Base-by-base conservation (phyloP, 202 grass and related monocot species). In the Hordeum pubiflorum region DNA sequence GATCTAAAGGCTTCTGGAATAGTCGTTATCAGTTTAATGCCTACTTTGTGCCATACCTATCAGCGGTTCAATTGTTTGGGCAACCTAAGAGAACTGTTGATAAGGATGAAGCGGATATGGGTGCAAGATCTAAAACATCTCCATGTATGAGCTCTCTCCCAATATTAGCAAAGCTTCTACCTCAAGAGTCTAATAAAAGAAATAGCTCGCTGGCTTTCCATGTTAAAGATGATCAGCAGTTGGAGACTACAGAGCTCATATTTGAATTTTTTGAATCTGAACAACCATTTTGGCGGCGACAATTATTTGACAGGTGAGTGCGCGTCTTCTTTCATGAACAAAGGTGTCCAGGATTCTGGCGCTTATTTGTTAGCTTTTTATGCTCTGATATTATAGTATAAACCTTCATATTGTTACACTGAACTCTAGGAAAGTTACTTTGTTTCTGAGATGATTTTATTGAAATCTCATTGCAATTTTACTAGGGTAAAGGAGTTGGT, bases 261-360 rank as follows among this genome's bases (percentile, higher is more conserved):
- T 98, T 95, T 89, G 95, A 98, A 75, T 94, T 78, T 78, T 93
- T 98, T 58, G 88, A 93, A 93, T 86, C 79, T 81, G 95, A 95
- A 69, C 90, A 89, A 66, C 95, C 95, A 68, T 87, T 84, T 89
- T 66, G 68, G 17, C 89, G 90, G 44, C 72, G 44, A 8, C 69
- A 84, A 2, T 74, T 91, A 61, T 93, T 84, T 91, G 86, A 98
- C 37, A 98, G 86, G 95, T 97, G 74, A 91, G 90, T 91, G 86
- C 84, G 56, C 88, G 84, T 86, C 29, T 39, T 48, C 27, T 27
- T 88, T 57, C 52, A 40, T 61, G 12, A 82, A 18, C 34, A 38
- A 56, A 31, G 48, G 9, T 0, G 9, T 72, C 11, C 29, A 21
- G 57, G 7, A 31, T 63, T 70, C 7, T 79, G 24, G 4, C 58